Evolutionary conservation across 2,329 filamentous ascomycete species (phyloP).

Genomic region (Epichloe brachyelytri): DNA sequence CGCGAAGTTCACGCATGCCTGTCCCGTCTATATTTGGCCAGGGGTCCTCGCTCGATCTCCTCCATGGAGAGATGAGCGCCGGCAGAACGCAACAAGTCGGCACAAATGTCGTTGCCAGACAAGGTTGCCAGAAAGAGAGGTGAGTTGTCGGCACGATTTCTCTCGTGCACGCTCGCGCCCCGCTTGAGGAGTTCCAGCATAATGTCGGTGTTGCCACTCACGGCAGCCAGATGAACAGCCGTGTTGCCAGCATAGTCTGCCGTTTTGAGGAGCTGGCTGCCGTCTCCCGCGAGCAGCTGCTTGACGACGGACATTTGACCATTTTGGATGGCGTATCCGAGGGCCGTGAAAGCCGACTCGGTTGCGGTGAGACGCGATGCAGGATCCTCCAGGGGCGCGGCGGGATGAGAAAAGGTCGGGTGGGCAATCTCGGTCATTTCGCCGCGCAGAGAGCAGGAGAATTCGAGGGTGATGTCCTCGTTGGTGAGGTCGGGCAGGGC

Average conservation of each 20-base stretch:
- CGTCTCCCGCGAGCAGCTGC: slow-evolving; percentile 54
- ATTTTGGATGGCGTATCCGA: slow-evolving; percentile 68
- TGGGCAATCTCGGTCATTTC: slow-evolving; percentile 69
- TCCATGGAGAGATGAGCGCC: slow-evolving; percentile 43
- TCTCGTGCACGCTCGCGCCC: slow-evolving; percentile 53
- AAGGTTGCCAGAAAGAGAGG: slow-evolving; percentile 51
- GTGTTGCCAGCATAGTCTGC: slow-evolving; percentile 77
- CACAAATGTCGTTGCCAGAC: slow-evolving; percentile 40
- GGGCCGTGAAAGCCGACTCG: slow-evolving; percentile 58
- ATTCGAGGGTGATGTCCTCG: slow-evolving; percentile 53
- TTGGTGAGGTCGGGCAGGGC: slow-evolving; percentile 51
- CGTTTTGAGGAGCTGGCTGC: slow-evolving; percentile 54
- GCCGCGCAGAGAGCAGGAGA: slow-evolving; percentile 65
- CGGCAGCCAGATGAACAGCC: slow-evolving; percentile 43
- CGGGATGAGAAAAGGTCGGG: slow-evolving; percentile 65
- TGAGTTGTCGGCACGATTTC: slow-evolving; percentile 53
- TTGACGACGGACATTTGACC: slow-evolving; percentile 53
- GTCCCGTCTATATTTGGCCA: slow-evolving; percentile 10
- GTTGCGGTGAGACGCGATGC: slow-evolving; percentile 30
- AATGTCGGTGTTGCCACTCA: slow-evolving; percentile 40
- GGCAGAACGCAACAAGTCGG: slow-evolving; percentile 40
- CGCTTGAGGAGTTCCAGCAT: slow-evolving; percentile 44
- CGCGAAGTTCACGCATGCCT: neutral
- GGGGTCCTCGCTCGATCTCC: slow-evolving; percentile 20
- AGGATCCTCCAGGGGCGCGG: slow-evolving; percentile 33